Evolutionary conservation across 2,329 filamentous ascomycete species (phyloP).

Genomic region (Scedosporium apiospermum): DNA sequence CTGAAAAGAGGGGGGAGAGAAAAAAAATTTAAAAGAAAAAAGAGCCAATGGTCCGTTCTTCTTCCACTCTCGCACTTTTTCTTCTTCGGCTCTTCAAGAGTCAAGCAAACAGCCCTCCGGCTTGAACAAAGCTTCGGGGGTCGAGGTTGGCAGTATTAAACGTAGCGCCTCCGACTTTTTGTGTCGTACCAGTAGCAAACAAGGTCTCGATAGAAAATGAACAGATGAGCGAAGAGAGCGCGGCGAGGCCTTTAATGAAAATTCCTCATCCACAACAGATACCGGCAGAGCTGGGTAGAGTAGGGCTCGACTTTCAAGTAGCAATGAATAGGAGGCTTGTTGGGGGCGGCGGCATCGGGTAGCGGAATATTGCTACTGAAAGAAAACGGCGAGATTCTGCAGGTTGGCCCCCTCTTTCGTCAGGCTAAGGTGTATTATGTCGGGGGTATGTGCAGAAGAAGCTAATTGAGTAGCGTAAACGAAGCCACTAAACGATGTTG

Average conservation of each 20-base stretch:
- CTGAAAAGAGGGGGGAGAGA: not conserved
- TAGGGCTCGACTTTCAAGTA: not conserved
- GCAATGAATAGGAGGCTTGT: not conserved
- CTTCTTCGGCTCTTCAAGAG: not conserved
- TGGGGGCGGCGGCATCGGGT: not conserved
- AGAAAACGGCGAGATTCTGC: slow-evolving; percentile 1
- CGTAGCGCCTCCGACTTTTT: not conserved
- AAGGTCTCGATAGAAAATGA: not conserved
- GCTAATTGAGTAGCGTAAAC: not conserved
- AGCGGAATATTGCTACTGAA: not conserved
- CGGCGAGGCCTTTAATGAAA: not conserved
- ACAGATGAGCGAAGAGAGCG: not conserved
- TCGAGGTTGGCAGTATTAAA: not conserved
- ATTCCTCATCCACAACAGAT: not conserved
- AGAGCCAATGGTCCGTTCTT: not conserved
- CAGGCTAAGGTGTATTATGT: not conserved
- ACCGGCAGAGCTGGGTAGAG: not conserved
- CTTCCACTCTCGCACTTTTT: not conserved
- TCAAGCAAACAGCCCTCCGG: not conserved
- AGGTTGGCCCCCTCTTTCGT: not conserved
- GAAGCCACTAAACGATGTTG: not conserved
- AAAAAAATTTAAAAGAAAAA: not conserved
- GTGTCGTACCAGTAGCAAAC: not conserved
- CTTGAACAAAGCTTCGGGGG: not conserved
- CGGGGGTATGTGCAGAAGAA: not conserved